Conservation (phyloP, 139 green algal species). For the Marvania coccoides region DNA sequence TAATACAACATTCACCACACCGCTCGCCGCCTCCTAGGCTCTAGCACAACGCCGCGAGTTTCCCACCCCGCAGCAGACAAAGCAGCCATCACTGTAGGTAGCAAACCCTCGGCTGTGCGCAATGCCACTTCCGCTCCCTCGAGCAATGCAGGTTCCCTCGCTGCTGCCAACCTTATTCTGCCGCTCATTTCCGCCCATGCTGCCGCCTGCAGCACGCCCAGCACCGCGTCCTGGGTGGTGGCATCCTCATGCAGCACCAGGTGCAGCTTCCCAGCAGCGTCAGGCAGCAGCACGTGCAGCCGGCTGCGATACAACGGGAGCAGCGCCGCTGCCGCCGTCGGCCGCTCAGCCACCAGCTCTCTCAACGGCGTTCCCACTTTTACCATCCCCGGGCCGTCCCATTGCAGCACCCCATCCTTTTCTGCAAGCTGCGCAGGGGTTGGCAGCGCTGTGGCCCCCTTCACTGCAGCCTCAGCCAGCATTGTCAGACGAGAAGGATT, state of each 20-base stretch:
- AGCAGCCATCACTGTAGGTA: not conserved
- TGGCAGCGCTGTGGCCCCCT: slow-evolving; percentile 30
- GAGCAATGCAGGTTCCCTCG: not conserved
- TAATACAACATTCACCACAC: not conserved
- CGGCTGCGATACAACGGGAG: not conserved
- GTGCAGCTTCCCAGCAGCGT: slow-evolving; percentile 17
- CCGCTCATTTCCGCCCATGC: not conserved
- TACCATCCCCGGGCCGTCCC: not conserved
- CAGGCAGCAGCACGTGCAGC: slow-evolving; percentile 32
- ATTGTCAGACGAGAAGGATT: slow-evolving; percentile 54
- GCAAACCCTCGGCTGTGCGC: not conserved
- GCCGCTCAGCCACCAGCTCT: slow-evolving; percentile 28
- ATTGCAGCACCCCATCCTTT: slow-evolving; percentile 25
- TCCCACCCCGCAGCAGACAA: not conserved
- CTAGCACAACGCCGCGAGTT: not conserved
- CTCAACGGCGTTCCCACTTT: slow-evolving; percentile 21
- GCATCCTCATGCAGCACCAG: slow-evolving; percentile 45
- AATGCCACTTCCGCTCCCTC: not conserved
- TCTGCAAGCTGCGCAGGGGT: slow-evolving; percentile 37
- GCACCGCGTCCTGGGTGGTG: slow-evolving; percentile 18
- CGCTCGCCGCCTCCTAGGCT: not conserved
- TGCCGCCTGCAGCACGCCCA: slow-evolving; percentile 33
- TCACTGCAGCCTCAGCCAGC: slow-evolving; percentile 13
- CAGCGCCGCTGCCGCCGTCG: not conserved
- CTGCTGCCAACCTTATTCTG: not conserved